phyloP scores from a whole-genome alignment of 257 asterid genomes.

The Solanum sejunctum region DNA sequence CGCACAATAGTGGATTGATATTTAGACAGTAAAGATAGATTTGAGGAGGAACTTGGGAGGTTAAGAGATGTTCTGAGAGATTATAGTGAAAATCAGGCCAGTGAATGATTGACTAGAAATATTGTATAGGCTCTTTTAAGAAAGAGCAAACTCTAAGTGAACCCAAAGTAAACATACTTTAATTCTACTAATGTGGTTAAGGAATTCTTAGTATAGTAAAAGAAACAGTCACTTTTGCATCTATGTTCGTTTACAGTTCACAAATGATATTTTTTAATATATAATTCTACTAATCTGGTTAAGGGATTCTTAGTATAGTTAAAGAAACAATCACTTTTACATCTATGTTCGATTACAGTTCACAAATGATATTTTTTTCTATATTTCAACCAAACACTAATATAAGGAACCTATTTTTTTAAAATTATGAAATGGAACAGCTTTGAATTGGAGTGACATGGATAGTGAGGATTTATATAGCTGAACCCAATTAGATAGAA shows the following conservation, averaged over 20 bases:
- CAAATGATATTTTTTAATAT: background rate
- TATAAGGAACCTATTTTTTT: background rate
- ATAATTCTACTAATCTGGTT: background rate
- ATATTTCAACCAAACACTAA: background rate
- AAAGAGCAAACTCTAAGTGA: background rate
- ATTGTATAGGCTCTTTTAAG: background rate
- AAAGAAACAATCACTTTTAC: background rate
- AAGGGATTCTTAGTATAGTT: background rate
- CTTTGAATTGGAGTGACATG: background rate
- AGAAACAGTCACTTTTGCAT: background rate
- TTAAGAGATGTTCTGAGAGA: background rate
- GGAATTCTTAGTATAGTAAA: background rate
- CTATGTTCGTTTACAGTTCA: background rate
- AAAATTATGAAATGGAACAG: background rate
- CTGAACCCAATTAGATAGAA: background rate
- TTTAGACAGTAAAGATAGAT: background rate
- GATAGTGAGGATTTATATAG: background rate
- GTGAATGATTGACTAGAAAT: background rate
- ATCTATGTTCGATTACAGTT: background rate
- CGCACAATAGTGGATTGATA: background rate
- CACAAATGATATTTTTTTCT: background rate
- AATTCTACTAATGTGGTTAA: background rate
- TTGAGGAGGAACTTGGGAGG: background rate
- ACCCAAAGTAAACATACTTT: background rate
- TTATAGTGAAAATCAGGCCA: background rate